Base-by-base conservation (phyloP, 2,329 filamentous ascomycete genomes). In the Colletotrichum lentis region DNA sequence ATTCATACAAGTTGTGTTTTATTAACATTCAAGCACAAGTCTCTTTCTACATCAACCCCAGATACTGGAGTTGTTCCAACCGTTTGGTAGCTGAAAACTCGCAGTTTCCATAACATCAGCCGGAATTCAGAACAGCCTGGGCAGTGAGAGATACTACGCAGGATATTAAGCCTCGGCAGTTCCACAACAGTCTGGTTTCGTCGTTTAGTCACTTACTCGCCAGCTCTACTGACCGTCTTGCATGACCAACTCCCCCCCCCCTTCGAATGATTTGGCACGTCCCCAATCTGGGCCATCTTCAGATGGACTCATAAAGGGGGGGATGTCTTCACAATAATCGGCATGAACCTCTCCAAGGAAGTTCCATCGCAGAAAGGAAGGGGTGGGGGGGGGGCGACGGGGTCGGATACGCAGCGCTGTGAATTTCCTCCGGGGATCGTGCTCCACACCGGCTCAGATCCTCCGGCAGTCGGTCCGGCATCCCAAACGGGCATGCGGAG, bases 201-300 rank as follows among this genome's bases (percentile, higher is more conserved):
- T 22, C 12, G 52, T 62, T 37, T 67, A 37, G 57, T 5, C 62
- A 57, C 44, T 67, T 67, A 57, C 52, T 67, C 37, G 64, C 37
- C 37, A 63, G 18, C n/a, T 35, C 43, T 1, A 52, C 43, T 16
- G 41, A 39, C 41, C 43, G 41, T 16, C 57, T 43, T 18, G 11
- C 16, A 58, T 10, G 22, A 52, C 44, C 37, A 41, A 5, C 37
- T 31, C 10, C 39, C 24, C 46, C 59, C 24, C 41, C 8, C 39
- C n/a, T 46, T 59, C 16, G 61, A 60, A 64, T 80, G 78, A 8
- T 77, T 73, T 5, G 79, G 78, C 59, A 80, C 80, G 70, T 85
- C 84, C 0, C 84, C 83, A 74, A 85, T 85, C 69, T 85, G 80
- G 3, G 72, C 75, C 84, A 86, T 86, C 77, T 86, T 86, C 5